phyloP scores from a whole-genome alignment of 2,329 filamentous ascomycete genomes.

The Zymoseptoria crescenta region DNA sequence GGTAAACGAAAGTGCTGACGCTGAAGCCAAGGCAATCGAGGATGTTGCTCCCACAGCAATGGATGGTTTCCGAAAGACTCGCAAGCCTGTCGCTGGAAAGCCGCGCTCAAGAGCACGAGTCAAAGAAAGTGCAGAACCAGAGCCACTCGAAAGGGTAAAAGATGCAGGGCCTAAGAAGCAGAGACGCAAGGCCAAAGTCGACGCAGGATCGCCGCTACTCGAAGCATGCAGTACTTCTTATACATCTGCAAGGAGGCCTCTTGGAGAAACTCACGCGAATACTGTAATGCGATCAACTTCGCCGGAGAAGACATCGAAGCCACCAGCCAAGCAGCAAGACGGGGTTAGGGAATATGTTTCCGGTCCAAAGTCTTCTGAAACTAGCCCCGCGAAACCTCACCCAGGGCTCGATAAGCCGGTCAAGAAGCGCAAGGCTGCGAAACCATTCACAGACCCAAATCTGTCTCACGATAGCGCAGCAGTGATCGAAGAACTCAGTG shows the following conservation, averaged over 20 bases:
- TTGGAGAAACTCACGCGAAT: constrained; percentile 9
- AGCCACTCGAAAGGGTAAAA: not conserved
- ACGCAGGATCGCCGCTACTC: not conserved
- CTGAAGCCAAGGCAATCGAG: not conserved
- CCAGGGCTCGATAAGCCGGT: not conserved
- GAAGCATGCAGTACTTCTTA: not conserved
- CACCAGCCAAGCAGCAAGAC: constrained; percentile 4
- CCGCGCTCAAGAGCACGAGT: not conserved
- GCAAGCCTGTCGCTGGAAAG: not conserved
- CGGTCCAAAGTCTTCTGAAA: not conserved
- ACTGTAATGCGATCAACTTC: constrained; percentile 1
- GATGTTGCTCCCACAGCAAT: not conserved
- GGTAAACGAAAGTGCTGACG: not conserved
- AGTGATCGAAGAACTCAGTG: not conserved
- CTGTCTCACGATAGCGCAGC: not conserved
- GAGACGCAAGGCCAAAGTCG: not conserved
- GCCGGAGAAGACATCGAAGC: constrained; percentile 3
- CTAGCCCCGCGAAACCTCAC: not conserved
- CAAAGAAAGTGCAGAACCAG: not conserved
- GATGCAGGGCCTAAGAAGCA: not conserved
- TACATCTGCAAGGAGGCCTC: not conserved
- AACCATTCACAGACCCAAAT: not conserved
- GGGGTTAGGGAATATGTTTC: not conserved
- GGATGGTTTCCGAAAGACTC: not conserved
- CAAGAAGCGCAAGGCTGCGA: not conserved